These are phyloP conservation scores for Naumovozyma dairenensis DNA, from an alignment of 805 yeast genomes.

Conservation along the genomic window DNA sequence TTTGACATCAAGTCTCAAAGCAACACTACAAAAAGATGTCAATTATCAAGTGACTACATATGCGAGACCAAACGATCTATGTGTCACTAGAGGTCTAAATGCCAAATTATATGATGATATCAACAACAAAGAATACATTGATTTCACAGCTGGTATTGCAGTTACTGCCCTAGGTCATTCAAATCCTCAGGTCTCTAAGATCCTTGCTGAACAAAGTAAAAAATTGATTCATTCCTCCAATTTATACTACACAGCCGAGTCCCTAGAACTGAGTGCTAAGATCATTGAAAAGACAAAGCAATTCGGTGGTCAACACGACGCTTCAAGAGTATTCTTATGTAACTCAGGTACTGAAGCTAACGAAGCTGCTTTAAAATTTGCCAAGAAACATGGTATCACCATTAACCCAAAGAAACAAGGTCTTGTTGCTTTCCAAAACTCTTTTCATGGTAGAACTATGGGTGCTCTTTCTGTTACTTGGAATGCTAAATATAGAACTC, in stretches of 20 bases:
- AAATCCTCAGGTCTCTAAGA: constrained; percentile 60
- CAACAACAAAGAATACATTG: constrained; percentile 69
- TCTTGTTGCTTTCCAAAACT: constrained; percentile 74
- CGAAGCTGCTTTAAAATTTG: constrained; percentile 70
- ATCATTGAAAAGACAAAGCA: constrained; percentile 58
- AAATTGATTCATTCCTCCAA: constrained; percentile 79
- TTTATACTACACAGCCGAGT: constrained; percentile 73
- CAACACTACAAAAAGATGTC: constrained; percentile 1
- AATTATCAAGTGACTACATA: constrained; percentile 58
- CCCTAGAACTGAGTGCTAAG: constrained; percentile 66
- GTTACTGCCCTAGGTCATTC: constrained; percentile 93
- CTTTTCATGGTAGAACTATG: constrained; percentile 93
- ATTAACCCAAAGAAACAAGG: constrained; percentile 51
- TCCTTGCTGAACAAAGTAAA: constrained; percentile 60
- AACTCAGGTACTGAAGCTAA: constrained; percentile 76
- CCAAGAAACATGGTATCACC: constrained; percentile 67
- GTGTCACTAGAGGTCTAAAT: constrained; percentile 73
- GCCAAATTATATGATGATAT: constrained; percentile 66
- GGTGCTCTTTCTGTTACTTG: constrained; percentile 91
- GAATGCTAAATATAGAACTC: constrained; percentile 84
- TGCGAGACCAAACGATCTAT: constrained; percentile 60
- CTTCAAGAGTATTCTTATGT: constrained; percentile 61
- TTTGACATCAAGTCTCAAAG: neutral
- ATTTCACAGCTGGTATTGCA: constrained; percentile 93
- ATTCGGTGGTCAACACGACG: constrained; percentile 73